Evolutionary conservation across 768 basidiomycete genomes (phyloP).

Genomic region (Rubroboletus pulcherrimus): DNA sequence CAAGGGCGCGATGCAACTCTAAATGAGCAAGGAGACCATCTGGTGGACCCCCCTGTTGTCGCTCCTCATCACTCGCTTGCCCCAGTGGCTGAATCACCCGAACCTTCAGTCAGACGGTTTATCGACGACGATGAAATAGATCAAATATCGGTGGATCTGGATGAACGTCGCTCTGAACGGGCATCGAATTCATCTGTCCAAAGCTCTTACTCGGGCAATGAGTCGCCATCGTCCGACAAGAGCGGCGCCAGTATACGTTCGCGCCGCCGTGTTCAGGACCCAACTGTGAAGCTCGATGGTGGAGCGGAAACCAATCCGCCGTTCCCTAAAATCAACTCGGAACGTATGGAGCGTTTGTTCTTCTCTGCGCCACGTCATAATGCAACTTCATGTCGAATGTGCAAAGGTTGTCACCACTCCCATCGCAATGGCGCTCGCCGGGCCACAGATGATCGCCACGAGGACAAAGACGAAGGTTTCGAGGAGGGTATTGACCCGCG

Average conservation of each 20-base stretch:
- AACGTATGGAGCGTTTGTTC: constrained; percentile 74
- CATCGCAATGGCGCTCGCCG: constrained; percentile 47
- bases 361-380: constrained; percentile 79
- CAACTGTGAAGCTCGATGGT: constrained; percentile 12
- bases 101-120: constrained; percentile 32
- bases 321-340: constrained; percentile 82
- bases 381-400: constrained; percentile 58
- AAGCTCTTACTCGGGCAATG: constrained; percentile 7
- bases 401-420: constrained; percentile 45
- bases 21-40: constrained; percentile 4
- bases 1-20: constrained; percentile 42
- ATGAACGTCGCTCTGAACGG: constrained; percentile 58
- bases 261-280: constrained; percentile 1
- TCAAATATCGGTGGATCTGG: constrained; percentile 62
- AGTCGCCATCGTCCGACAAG: constrained; percentile 3
- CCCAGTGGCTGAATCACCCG: constrained; percentile 3
- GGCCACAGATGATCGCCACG: constrained; percentile 15
- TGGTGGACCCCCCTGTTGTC: not conserved
- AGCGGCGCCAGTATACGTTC: not conserved
- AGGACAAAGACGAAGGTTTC: constrained; percentile 16
- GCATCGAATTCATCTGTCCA: constrained; percentile 29
- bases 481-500: constrained; percentile 8
- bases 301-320: constrained; percentile 40
- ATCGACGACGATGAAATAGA: constrained; percentile 57
- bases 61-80: not conserved